Evolutionary conservation across 2,329 filamentous ascomycete genomes (phyloP).

Genomic region (Fusarium sublunatum): DNA sequence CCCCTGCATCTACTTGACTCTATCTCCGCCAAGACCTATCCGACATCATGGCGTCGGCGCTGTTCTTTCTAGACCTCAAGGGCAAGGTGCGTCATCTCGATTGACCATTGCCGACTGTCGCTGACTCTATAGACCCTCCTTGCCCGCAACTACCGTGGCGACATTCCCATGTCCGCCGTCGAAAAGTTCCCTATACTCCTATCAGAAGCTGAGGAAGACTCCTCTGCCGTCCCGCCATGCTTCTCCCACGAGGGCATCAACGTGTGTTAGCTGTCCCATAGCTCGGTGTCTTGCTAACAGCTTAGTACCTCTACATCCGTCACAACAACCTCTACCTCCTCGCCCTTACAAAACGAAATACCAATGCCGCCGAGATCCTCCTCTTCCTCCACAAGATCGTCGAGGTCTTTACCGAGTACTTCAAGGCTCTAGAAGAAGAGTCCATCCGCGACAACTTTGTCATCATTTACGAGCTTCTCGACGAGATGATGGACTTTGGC

Average conservation of each 20-base stretch:
- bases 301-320: slow-evolving; percentile 95
- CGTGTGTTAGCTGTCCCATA: slow-evolving; percentile 63
- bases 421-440: slow-evolving; percentile 98
- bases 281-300: slow-evolving; percentile 27
- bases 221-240: slow-evolving; percentile 94
- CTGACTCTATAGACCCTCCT: slow-evolving; percentile 81
- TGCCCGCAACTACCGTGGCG: slow-evolving; percentile 97
- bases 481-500: slow-evolving; percentile 99
- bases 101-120: background rate
- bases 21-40: slow-evolving; percentile 19
- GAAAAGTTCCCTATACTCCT: slow-evolving; percentile 97
- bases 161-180: slow-evolving; percentile 98
- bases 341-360: slow-evolving; percentile 97
- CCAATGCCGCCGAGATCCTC: slow-evolving; percentile 97
- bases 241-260: slow-evolving; percentile 99
- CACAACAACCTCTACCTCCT: slow-evolving; percentile 99
- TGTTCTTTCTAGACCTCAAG: slow-evolving; percentile 99
- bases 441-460: slow-evolving; percentile 99
- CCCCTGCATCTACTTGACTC: slow-evolving; percentile 34
- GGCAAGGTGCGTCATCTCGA: slow-evolving; percentile 78
- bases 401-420: slow-evolving; percentile 99
- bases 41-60: slow-evolving; percentile 86
- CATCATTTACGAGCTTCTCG: slow-evolving; percentile 96
- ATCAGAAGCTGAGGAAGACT: slow-evolving; percentile 98
- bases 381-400: slow-evolving; percentile 98